Conservation (phyloP, 257 asterid genomes). For the Forsythia suspensa region DNA sequence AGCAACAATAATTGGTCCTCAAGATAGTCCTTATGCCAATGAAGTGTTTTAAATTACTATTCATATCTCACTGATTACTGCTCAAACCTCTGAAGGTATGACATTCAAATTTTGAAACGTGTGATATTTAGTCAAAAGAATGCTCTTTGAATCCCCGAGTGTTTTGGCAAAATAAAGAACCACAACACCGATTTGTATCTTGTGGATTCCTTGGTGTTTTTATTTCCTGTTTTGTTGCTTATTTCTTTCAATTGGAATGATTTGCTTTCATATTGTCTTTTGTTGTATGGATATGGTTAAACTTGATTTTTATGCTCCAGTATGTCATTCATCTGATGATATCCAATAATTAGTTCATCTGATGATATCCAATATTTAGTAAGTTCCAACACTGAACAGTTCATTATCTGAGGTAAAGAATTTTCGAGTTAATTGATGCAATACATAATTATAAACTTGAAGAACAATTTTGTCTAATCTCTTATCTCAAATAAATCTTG, state of each 20-base stretch:
- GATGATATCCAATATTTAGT: neutral
- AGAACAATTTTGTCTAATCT: neutral
- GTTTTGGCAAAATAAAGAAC: too few species aligned
- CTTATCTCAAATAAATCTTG: neutral
- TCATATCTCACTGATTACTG: too few species aligned
- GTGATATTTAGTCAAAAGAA: too few species aligned
- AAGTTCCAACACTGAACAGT: too few species aligned
- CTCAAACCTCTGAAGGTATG: too few species aligned
- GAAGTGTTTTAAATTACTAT: too few species aligned
- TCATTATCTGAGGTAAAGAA: neutral
- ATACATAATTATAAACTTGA: neutral
- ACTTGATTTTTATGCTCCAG: constrained; percentile 22
- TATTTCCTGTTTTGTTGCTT: neutral
- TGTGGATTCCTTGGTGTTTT: neutral
- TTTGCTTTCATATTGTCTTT: constrained; percentile 17
- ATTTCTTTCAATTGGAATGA: constrained; percentile 14
- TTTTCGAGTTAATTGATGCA: neutral
- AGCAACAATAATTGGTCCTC: too few species aligned
- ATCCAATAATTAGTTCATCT: neutral
- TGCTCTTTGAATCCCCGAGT: too few species aligned
- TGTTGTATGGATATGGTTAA: neutral
- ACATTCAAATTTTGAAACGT: too few species aligned
- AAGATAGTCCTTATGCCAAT: too few species aligned
- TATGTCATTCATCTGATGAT: neutral
- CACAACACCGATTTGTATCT: constrained; percentile 2